phyloP scores from a whole-genome alignment of 2,329 filamentous ascomycete species.

The Fusarium sp. region DNA sequence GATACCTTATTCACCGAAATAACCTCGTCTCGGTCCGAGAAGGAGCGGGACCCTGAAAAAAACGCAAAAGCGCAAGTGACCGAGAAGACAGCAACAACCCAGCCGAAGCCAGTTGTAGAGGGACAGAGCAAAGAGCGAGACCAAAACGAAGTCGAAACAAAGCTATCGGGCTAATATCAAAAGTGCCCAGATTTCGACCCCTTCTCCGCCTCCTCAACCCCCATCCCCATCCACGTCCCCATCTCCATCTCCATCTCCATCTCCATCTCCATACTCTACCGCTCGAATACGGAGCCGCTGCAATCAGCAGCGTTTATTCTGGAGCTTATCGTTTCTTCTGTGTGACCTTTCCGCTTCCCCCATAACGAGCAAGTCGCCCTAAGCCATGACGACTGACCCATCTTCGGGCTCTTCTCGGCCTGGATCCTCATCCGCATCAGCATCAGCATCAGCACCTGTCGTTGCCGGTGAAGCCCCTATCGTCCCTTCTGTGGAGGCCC shows the following conservation, averaged over 20 bases:
- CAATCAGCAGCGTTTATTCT: constrained; percentile 10
- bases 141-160: constrained; percentile 25
- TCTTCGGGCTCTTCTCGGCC: constrained; percentile 52
- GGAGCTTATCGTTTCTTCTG: constrained; percentile 18
- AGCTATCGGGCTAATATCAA: constrained; percentile 19
- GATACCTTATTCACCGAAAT: constrained; percentile 18
- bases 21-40: constrained; percentile 36
- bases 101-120: not conserved
- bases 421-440: constrained; percentile 15
- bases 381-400: constrained; percentile 45
- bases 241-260: constrained; percentile 12
- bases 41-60: constrained; percentile 26
- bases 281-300: constrained; percentile 14
- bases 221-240: constrained; percentile 7
- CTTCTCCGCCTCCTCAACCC: constrained; percentile 22
- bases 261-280: constrained; percentile 1
- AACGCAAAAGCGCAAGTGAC: constrained; percentile 22
- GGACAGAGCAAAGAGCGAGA: not conserved
- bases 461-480: constrained; percentile 37
- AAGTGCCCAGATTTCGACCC: constrained; percentile 26
- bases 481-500: constrained; percentile 43
- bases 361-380: constrained; percentile 25
- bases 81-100: not conserved
- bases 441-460: constrained; percentile 11
- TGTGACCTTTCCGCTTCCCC: constrained; percentile 4